Base-by-base conservation (phyloP, 2,329 filamentous ascomycete species). In the Capronia americana region DNA sequence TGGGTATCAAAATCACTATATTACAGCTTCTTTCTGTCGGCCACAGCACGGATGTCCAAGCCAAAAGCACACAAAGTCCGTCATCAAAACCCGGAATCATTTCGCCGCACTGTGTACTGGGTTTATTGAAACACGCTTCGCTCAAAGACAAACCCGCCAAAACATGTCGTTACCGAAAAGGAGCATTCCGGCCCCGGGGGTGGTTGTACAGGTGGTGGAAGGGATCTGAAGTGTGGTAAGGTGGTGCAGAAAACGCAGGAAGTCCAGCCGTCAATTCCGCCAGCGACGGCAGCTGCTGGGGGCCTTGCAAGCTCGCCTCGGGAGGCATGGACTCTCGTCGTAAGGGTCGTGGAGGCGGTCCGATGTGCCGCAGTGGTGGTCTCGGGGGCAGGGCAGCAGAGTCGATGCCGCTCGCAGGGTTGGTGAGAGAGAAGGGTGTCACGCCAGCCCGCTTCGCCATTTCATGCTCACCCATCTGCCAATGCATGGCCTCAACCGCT, bases 401-500 rank as follows among this genome's bases (percentile, higher is more conserved):
- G 7, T 69, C 67, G 57, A 63, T 28, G 24, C 53, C 54, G 61
- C 54, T 64, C 44, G 57, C 41, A 38, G 66, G 82, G 59, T 82
- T 84, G 14, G 88, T 87, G 32, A 92, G 82, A 2, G 89, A 88
- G 79, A 97, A 97, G 1, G 94, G 92, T 7, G 91, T 89, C 44
- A 95, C 92, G 53, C 95, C 95, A 50, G 94, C 94, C 65, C 94
- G 90, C 68, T 91, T 87, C 56, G 93, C 93, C 92, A 99, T 98
- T 74, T 98, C 95, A 73, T 89, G 84, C 77, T 97, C 92, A 69
- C 94, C 94, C 63, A 99, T 84, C 75, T 96, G 91, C 94, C 95
- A 99, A 79, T 98, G 95, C 93, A 97, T 97, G 4, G 92, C 93
- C 80, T 99, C 94, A 56, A 92, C 94, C 20, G 95, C 93, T 74